These are phyloP conservation scores for Pseudonitzschia multistriata DNA, from an alignment of 108 stramenopile species.

Conservation along the genomic window DNA sequence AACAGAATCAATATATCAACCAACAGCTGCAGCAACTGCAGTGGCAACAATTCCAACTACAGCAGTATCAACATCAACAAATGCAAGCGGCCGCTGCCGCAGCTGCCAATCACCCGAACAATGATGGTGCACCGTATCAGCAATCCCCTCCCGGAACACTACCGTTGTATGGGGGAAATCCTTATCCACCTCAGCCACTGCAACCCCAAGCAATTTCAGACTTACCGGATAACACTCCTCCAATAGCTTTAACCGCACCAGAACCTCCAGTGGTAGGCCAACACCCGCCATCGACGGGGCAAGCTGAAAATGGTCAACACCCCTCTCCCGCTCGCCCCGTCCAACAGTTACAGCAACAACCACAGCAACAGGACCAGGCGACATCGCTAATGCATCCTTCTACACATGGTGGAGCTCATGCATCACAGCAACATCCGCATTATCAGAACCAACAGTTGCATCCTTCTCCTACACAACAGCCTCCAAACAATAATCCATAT, in stretches of 20 bases:
- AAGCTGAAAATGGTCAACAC: not conserved
- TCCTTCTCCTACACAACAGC: not conserved
- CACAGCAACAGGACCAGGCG: not conserved
- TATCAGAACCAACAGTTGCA: not conserved
- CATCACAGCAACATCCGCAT: not conserved
- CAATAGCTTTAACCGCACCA: not conserved
- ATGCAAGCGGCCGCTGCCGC: not conserved
- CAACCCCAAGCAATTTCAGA: not conserved
- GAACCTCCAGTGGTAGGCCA: not conserved
- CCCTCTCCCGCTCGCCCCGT: not conserved
- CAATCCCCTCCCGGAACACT: not conserved
- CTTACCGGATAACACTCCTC: not conserved
- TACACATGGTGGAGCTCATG: not conserved
- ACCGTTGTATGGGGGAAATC: not conserved
- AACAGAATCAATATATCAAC: slow-evolving; percentile 41
- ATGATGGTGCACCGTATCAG: not conserved
- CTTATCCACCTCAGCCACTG: not conserved
- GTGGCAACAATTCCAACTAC: slow-evolving; percentile 49
- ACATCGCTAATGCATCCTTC: not conserved
- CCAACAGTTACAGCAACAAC: not conserved
- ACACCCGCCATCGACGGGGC: not conserved
- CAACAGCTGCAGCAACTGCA: slow-evolving; percentile 48
- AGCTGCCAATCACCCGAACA: not conserved
- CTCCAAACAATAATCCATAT: not conserved
- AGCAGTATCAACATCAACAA: slow-evolving; percentile 41